These are phyloP conservation scores for Verruconis gallopava DNA, from an alignment of 2,329 filamentous ascomycete species.

Conservation along the genomic window DNA sequence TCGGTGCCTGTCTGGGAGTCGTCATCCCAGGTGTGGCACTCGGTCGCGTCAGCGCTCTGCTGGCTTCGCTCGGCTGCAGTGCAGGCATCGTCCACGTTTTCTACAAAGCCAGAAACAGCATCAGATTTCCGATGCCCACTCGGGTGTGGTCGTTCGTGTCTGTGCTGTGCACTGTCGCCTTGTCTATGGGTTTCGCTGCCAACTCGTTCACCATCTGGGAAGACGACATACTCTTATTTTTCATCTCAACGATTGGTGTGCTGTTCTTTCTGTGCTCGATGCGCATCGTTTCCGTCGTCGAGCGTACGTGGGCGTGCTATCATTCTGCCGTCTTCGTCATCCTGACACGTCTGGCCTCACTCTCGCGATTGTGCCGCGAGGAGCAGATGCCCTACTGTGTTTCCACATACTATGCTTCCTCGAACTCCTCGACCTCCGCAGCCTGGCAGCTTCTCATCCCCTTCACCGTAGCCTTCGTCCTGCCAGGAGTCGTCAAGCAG, in stretches of 20 bases:
- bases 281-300: conserved; percentile 51
- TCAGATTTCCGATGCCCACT: conserved; percentile 49
- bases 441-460: conserved; percentile 79
- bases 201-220: conserved; percentile 99
- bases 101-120: conserved; percentile 26
- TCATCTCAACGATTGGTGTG: conserved; percentile 76
- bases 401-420: conserved; percentile 90
- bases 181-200: conserved; percentile 87
- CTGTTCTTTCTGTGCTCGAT: conserved; percentile 63
- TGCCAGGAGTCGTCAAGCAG: conserved; percentile 64
- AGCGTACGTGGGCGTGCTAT: conserved; percentile 65
- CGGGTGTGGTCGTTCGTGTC: conserved; percentile 83
- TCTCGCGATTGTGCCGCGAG: conserved; percentile 86
- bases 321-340: conserved; percentile 76
- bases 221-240: conserved; percentile 85
- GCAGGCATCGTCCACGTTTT: conserved; percentile 28
- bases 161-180: conserved; percentile 65
- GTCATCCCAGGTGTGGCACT: conserved; percentile 26
- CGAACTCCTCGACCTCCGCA: conserved; percentile 82
- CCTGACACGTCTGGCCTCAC: conserved; percentile 66
- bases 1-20: conserved; percentile 32
- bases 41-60: conserved; percentile 28
- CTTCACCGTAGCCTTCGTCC: conserved; percentile 54
- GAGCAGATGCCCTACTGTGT: conserved; percentile 97
- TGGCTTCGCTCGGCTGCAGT: conserved; percentile 24